Evolutionary conservation across 208 protist genomes (phyloP), one percentile per base, ranked within the genome.

Genomic region (Leishmania martiniquensis): DNA sequence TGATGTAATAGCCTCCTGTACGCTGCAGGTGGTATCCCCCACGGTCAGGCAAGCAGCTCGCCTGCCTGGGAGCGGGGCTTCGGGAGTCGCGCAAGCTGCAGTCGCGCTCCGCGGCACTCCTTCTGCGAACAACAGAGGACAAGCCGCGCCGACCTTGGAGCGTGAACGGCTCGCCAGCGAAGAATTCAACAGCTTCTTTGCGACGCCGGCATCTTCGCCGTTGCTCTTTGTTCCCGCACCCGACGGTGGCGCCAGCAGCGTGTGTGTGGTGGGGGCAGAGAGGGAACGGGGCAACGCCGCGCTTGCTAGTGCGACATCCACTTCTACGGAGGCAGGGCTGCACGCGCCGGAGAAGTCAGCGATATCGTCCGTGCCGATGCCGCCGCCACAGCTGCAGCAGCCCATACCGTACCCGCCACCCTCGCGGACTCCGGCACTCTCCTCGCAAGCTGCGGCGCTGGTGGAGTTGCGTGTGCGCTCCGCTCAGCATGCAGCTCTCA

Each of bases 381-480:
- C 70, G 7, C 70, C 55, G 12, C 62, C 51, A 29, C 70, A 34
- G 49, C n/a, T 25, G 39, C 80, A 67, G 72, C 29, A 42, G 59
- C 75, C 75, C 66, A 76, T 76, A 44, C 77, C 77, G 13, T 76
- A 75, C 59, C 70, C 75, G 22, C 45, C 78, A 49, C 67, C 55
- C 4, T 39, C 62, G 13, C 74, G 59, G 49, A 22, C 4, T 5
- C 75, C 60, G 54, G 75, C 52, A 4, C 51, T 70, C 13, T 80
- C 54, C 17, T 63, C 81, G 51, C 68, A 80, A 54, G 74, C 77
- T 29, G 82, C 82, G n/a, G 77, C 81, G n/a, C 68, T 84, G 34
- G 72, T 84, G 45, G 83, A 76, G 63, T 72, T 90, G 25, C 67
- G 78, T 0, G 80, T 83, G 51, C 80, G 79, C 34, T 82, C 73